phyloP scores from a whole-genome alignment of 805 yeast genomes.

The Sugiyamaella chiloensis region DNA sequence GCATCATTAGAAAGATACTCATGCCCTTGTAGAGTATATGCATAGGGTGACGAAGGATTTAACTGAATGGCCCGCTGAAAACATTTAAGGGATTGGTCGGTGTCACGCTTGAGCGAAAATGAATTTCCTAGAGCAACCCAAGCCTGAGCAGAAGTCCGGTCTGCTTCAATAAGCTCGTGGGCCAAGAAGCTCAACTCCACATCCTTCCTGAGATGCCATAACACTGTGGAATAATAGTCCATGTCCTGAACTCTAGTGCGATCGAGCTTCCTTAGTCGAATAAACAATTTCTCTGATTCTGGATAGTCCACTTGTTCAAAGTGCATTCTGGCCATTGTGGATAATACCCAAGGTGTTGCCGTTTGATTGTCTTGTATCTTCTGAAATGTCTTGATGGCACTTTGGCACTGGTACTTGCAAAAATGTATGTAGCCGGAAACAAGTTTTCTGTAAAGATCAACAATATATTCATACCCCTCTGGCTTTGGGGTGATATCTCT shows the following conservation, averaged over 20 bases:
- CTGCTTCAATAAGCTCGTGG: constrained; percentile 69
- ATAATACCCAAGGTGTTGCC: constrained; percentile 80
- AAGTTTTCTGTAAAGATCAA: constrained; percentile 49
- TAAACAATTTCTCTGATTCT: constrained; percentile 64
- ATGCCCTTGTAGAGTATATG: constrained; percentile 91
- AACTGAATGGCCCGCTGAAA: constrained; percentile 73
- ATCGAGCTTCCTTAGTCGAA: constrained; percentile 61
- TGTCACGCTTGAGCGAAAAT: constrained; percentile 76
- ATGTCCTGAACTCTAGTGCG: constrained; percentile 79
- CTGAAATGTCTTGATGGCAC: constrained; percentile 69
- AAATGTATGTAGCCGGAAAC: constrained; percentile 62
- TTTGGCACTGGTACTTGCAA: constrained; percentile 68
- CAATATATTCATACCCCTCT: constrained; percentile 40
- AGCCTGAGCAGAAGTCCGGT: constrained; percentile 68
- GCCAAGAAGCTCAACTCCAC: constrained; percentile 76
- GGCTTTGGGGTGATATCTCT: constrained; percentile 1
- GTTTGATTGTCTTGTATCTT: constrained; percentile 60
- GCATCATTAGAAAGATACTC: constrained; percentile 87
- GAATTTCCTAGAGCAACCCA: constrained; percentile 93
- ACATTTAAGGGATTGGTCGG: constrained; percentile 85
- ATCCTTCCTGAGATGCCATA: constrained; percentile 89
- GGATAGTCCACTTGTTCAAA: constrained; percentile 86
- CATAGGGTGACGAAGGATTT: constrained; percentile 73
- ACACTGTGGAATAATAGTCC: constrained; percentile 84
- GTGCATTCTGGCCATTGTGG: constrained; percentile 74